phyloP scores from a whole-genome alignment of 371 early-diverging fungal genomes.

The Mucor lusitanicus region DNA sequence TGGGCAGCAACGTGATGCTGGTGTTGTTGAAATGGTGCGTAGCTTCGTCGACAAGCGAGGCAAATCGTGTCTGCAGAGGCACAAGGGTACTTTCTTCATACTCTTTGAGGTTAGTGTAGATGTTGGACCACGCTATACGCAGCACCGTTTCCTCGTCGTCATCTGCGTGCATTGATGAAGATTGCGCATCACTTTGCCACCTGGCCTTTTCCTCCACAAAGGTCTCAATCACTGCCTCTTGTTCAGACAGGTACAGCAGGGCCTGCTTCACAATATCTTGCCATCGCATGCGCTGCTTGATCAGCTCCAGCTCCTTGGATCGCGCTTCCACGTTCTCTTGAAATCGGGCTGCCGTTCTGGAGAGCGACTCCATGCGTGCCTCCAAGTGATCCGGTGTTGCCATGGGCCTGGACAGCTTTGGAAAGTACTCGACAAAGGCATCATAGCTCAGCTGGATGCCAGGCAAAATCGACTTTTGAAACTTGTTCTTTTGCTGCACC shows the following conservation, averaged over 20 bases:
- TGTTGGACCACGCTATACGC: slow-evolving; percentile 17
- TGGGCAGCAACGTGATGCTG: slow-evolving; percentile 17
- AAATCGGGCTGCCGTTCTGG: slow-evolving; percentile 21
- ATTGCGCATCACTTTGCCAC: slow-evolving; percentile 23
- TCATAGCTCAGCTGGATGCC: slow-evolving; percentile 37
- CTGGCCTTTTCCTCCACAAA: slow-evolving; percentile 43
- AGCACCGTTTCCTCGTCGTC: slow-evolving; percentile 26
- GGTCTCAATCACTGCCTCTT: slow-evolving; percentile 17
- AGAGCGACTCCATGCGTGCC: slow-evolving; percentile 39
- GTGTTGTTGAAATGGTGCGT: slow-evolving; percentile 12
- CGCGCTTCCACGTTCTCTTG: slow-evolving; percentile 32
- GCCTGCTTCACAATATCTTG: slow-evolving; percentile 28
- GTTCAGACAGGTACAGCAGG: slow-evolving; percentile 14
- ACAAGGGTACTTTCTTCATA: slow-evolving; percentile 19
- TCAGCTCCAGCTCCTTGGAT: slow-evolving; percentile 30
- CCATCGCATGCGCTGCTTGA: slow-evolving; percentile 28
- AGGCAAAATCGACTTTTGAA: slow-evolving; percentile 24
- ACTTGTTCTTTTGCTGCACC: slow-evolving; percentile 22
- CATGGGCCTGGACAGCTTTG: slow-evolving; percentile 37
- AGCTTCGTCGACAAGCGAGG: slow-evolving; percentile 10
- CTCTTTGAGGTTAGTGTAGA: slow-evolving; percentile 12
- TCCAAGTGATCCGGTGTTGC: slow-evolving; percentile 49
- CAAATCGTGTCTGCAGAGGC: slow-evolving; percentile 21
- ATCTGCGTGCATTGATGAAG: background rate
- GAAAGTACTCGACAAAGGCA: slow-evolving; percentile 36